A percentile compares a stretch with the other conserved stretches of the same genome.
Evolutionary conservation across 805 yeast species (phyloP).

Genomic region (Metschnikowia colocasiae): DNA sequence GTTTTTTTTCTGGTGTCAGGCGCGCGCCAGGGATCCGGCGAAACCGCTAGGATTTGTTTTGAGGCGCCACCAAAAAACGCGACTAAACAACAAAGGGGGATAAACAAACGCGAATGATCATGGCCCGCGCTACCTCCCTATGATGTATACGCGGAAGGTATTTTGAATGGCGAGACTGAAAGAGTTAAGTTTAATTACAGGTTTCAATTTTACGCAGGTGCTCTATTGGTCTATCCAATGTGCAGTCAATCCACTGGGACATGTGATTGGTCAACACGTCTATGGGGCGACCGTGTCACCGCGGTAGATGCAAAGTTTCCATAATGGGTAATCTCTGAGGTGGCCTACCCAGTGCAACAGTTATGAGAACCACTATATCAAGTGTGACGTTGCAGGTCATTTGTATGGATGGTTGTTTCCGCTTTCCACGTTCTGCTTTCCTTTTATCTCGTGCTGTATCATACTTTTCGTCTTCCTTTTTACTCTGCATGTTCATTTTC

Average conservation of each 20-base stretch:
- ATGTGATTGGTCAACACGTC: not conserved
- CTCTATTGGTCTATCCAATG: not conserved
- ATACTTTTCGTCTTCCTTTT: no score
- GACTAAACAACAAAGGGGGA: conserved; percentile 19
- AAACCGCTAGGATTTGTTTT: conserved; percentile 1
- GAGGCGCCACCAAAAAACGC: conserved; percentile 6
- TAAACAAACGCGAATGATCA: conserved; percentile 18
- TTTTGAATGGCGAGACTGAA: not conserved
- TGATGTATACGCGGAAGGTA: conserved; percentile 1
- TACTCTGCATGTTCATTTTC: no score
- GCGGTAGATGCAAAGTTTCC: not conserved
- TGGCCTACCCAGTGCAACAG: not conserved
- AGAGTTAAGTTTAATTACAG: not conserved
- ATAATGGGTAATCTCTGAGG: not conserved
- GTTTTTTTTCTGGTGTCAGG: conserved; percentile 4
- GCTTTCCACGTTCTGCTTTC: no score
- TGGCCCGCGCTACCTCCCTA: conserved; percentile 1
- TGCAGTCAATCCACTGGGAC: not conserved
- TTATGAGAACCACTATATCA: not conserved
- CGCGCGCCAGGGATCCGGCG: conserved; percentile 7
- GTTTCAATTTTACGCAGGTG: no score
- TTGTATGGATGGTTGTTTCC: no score
- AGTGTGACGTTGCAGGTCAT: not conserved
- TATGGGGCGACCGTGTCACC: not conserved
- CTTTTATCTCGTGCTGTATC: no score